Evolutionary conservation across 768 basidiomycete genomes (phyloP), one percentile per base, ranked within the genome.

Genomic region (Saitozyma podzolica): DNA sequence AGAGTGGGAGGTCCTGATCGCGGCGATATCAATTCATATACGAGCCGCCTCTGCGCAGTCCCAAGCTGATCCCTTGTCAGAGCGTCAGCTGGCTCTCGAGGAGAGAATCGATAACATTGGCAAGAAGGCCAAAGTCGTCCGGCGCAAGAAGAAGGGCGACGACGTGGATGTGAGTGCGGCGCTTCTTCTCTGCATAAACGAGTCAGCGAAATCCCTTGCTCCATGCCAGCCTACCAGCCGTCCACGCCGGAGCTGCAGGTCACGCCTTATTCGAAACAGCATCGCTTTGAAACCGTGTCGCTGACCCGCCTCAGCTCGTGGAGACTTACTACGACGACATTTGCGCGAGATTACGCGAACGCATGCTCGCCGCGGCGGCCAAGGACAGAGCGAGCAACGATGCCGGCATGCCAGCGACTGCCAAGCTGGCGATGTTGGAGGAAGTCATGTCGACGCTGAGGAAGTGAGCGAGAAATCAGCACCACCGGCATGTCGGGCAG

Each of bases 381-480:
- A 87, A 88, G 61, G 95, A 99, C 74, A 84, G 87, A 43, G 85
- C 86, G 55, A 84, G 90, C 7, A 95, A 95, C 78, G 81, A 84
- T 54, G 87, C 88, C 41, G 90, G 89, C 70, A 73, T 86, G 10
- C 93, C 94, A 0, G 96, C 93, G 10, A 85, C 86, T 10, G 83
- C 86, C 48, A 99, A 99, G 80, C 85, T 97, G 40, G 85, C 83
- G 58, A 82, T 93, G 74, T 83, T 99, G 39, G 86, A 88, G n/a
- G 87, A 91, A 67, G 95, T 95, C 29, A 89, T 96, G 86, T 89
- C 90, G 11, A 88, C 91, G 4, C 83, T 99, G 60, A 89, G 92
- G 80, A 97, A 94, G 95, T 95, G 73, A 58, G 88, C 81, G 4
- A 20, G 29, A 9, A 50, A 13, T 47, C 45, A 13, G n/a, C 40